A percentile compares a stretch with the other conserved stretches of the same genome.
phyloP scores from a whole-genome alignment of 129 eudicot species.

The Ambrosia artemisiifolia region DNA sequence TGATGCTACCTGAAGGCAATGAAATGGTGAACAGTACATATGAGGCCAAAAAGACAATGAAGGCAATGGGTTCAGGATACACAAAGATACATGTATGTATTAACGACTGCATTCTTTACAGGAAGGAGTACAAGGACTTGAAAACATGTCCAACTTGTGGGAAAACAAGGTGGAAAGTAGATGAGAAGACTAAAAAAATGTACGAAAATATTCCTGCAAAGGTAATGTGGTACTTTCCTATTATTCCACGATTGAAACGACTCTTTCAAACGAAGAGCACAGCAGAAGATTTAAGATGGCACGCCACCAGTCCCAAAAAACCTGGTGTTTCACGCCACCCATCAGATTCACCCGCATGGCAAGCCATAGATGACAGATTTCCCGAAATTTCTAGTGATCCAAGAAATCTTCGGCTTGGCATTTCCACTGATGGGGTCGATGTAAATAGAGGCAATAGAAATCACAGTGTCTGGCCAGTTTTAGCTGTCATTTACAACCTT shows the following conservation, averaged over 20 bases:
- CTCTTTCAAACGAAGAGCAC: background rate
- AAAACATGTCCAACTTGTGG: background rate
- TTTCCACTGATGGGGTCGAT: background rate
- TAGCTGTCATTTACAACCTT: background rate
- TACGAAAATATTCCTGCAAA: background rate
- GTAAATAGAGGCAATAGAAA: background rate
- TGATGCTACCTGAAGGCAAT: background rate
- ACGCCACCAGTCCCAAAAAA: background rate
- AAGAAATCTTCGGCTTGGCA: background rate
- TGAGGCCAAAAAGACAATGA: background rate
- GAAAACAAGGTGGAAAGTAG: background rate
- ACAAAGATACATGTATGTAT: background rate
- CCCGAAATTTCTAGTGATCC: background rate
- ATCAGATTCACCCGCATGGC: background rate
- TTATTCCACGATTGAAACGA: background rate
- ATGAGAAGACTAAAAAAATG: background rate
- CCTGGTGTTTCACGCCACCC: background rate
- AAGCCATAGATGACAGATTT: too few relatives aligned
- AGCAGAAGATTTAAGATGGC: background rate
- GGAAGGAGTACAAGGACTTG: background rate
- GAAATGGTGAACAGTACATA: background rate
- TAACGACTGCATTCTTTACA: background rate
- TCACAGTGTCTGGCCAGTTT: background rate
- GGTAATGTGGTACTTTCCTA: background rate
- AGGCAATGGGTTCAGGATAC: background rate